These are phyloP conservation scores for Astraeus odoratus DNA, from an alignment of 768 basidiomycete species.

Conservation along the genomic window DNA sequence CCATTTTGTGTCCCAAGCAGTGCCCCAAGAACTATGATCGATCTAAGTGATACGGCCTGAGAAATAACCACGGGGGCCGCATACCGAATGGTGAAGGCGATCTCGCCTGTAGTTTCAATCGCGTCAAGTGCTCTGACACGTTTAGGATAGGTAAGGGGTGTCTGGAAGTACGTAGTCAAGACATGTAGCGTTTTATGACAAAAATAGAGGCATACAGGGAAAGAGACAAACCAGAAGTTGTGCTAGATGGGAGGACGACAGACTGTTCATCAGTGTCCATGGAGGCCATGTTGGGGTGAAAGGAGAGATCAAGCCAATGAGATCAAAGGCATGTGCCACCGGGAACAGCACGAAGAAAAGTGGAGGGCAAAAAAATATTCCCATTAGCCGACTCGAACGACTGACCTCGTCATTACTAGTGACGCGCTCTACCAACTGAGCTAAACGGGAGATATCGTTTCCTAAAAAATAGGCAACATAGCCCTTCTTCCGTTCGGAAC, in stretches of 20 bases:
- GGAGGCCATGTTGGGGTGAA: slow-evolving; percentile 33
- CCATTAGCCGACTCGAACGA: slow-evolving; percentile 38
- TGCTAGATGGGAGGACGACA: slow-evolving; percentile 65
- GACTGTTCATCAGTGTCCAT: slow-evolving; percentile 79
- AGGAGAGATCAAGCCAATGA: background rate
- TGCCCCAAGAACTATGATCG: slow-evolving; percentile 73
- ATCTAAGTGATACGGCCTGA: background rate
- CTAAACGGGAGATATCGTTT: slow-evolving; percentile 28
- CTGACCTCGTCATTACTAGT: slow-evolving; percentile 42
- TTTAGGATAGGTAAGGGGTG: slow-evolving; percentile 96
- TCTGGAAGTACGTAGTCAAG: slow-evolving; percentile 37
- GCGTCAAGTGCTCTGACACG: slow-evolving; percentile 91
- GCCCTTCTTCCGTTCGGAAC: background rate
- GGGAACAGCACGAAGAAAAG: background rate
- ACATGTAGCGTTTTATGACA: background rate
- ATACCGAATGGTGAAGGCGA: slow-evolving; percentile 58
- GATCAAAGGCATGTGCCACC: background rate
- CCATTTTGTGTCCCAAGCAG: slow-evolving; percentile 92
- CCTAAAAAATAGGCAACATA: background rate
- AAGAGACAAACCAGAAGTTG: slow-evolving; percentile 66
- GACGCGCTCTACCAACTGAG: slow-evolving; percentile 47
- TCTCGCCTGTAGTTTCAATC: slow-evolving; percentile 69
- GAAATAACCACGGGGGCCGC: slow-evolving; percentile 10
- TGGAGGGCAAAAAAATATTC: slow-evolving; percentile 18
- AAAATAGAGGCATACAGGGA: slow-evolving; percentile 48